phyloP scores from a whole-genome alignment of 2,329 filamentous ascomycete genomes.

The Sarocladium kiliense region DNA sequence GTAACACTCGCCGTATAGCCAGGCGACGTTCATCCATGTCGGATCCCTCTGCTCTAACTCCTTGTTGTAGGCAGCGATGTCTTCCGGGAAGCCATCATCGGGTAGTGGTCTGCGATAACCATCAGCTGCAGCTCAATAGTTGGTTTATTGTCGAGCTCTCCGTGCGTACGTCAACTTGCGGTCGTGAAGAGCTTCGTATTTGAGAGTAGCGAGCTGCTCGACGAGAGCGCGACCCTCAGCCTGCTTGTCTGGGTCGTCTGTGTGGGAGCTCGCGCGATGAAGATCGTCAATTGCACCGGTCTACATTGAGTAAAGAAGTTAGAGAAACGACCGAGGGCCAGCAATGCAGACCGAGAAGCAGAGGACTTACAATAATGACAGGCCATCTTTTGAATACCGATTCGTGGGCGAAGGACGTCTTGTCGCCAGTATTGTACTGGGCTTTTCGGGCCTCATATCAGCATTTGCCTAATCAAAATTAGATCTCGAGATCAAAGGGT shows the following conservation, averaged over 20 bases:
- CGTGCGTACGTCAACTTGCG: slow-evolving; percentile 63
- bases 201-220: slow-evolving; percentile 71
- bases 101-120: slow-evolving; percentile 53
- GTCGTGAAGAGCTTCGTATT: slow-evolving; percentile 94
- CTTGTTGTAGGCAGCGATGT: slow-evolving; percentile 78
- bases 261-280: slow-evolving; percentile 64
- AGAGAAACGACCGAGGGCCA: too few species aligned
- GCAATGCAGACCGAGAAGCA: too few species aligned
- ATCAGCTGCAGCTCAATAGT: slow-evolving; percentile 7
- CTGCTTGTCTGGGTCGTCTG: slow-evolving; percentile 57
- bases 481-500: not conserved
- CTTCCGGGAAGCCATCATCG: slow-evolving; percentile 75
- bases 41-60: slow-evolving; percentile 71
- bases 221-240: slow-evolving; percentile 85
- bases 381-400: slow-evolving; percentile 90
- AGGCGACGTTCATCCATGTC: slow-evolving; percentile 78
- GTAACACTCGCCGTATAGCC: slow-evolving; percentile 93
- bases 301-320: too few species aligned
- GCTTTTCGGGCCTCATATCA: slow-evolving; percentile 40
- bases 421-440: slow-evolving; percentile 73
- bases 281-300: slow-evolving; percentile 92
- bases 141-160: not conserved
- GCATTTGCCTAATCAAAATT: not conserved
- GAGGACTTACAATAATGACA: slow-evolving; percentile 70
- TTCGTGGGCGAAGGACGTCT: slow-evolving; percentile 77